Conservation (phyloP, 169 alveolate species). For the Pseudocohnilembus persalinus region DNA sequence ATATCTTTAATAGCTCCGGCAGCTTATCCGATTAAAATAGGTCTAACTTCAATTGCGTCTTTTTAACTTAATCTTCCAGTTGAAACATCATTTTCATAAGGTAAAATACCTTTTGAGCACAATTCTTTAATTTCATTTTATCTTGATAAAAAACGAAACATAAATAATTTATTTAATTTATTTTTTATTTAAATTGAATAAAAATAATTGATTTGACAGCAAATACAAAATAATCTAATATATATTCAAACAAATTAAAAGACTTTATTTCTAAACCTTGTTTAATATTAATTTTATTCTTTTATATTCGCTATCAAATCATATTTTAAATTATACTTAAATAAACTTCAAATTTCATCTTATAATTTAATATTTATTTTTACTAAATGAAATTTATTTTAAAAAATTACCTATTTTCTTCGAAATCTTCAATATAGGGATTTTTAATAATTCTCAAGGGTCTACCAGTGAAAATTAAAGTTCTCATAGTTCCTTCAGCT, state of each 20-base stretch:
- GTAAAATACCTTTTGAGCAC: background rate
- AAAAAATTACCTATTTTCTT: background rate
- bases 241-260: too few species aligned
- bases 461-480: slow-evolving; percentile 42
- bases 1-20: background rate
- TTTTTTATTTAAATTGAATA: too few species aligned
- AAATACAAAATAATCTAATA: too few species aligned
- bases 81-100: background rate
- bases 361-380: too few species aligned
- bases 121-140: background rate
- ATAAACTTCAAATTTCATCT: too few species aligned
- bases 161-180: too few species aligned
- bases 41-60: background rate
- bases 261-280: too few species aligned
- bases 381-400: too few species aligned
- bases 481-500: slow-evolving; percentile 31
- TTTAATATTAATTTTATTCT: too few species aligned
- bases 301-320: too few species aligned
- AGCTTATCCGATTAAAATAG: background rate
- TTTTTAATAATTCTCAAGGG: slow-evolving; percentile 49
- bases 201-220: too few species aligned
- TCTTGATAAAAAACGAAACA: background rate
- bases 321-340: too few species aligned
- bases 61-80: background rate
- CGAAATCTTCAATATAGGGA: background rate